Base-by-base conservation (phyloP, 306 rosid genomes). In the Lathyrus tuberosus region DNA sequence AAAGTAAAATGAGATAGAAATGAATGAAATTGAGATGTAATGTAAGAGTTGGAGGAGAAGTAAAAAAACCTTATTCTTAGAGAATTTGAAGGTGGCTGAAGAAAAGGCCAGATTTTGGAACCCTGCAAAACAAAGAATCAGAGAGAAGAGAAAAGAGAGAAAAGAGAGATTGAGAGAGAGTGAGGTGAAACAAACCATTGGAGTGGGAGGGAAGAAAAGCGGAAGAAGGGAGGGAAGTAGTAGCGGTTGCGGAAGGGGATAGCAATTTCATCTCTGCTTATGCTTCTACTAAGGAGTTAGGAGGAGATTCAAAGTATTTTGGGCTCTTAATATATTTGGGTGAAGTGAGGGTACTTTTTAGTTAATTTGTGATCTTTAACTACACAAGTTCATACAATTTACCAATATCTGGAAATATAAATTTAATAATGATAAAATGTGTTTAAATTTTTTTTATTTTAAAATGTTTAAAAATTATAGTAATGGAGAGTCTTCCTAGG, bases 61-160 rank as follows among this genome's bases (percentile, higher is more conserved):
- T 31, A 41, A 41, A 63, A 63, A n/a, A 54, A 85, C 96, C 91
- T 82, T 52, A 24, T 76, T 84, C 38, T 74, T 80, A 4, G 69
- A 38, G 47, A 77, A 72, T 63, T 42, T 73, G 62, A 84, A 66
- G 68, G 62, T 4, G 14, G 43, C 64, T 65, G 83, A 14, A 53
- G 79, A 51, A 17, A 13, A 61, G 4, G n/a, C 62, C 46, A 65
- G 62, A 65, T 20, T 71, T 46, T 67, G 68, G 43, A 26, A 72
- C 28, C 73, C 79, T 81, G 58, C 38, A 0, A 62, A 75, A 12
- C 48, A 70, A 46, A 40, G 71, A 74, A 65, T 51, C 8, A 47
- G 41, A 48, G 3, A 33, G 2, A 9, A 10, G 38, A 6, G 38
- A 33, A 8, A 1, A 1, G 43, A 30, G 14, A 12, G 47, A 12